Evolutionary conservation across 768 basidiomycete species (phyloP), one percentile per base, ranked within the genome.

Genomic region (Mycena kentingensis): DNA sequence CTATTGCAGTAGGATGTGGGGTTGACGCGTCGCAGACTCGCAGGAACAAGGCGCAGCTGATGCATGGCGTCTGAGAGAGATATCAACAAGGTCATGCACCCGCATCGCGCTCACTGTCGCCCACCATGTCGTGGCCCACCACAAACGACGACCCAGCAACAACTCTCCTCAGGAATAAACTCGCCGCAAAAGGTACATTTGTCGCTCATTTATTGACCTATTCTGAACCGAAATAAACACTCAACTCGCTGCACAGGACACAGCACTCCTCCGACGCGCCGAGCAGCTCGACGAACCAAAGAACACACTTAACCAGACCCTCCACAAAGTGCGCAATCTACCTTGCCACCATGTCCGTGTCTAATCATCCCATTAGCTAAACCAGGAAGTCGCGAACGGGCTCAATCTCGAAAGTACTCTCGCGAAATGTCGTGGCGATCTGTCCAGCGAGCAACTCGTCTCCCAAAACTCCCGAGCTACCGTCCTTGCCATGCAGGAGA

Each of bases 401-500:
- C 64, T 85, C 37, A 69, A 72, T 46, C 73, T 88, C 21, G 85
- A 88, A 61, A 64, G 69, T 1, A 75, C 79, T 26, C 71, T 82
- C 19, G 67, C 67, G 7, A 72, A 73, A 61, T 76, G 73, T 31
- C 74, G 75, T n/a, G 77, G 82, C 37, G 83, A 84, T 21, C 72
- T 87, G 26, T 77, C 75, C 35, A 79, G 77, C 19, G 82, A 85
- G 61, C 77, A 76, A 29, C 65, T 82, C 11, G 65, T 73, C 8
- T 72, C 74, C 4, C 77, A 77, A 52, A 89, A 89, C 60, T 59
- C 75, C 0, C 76, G 80, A 51, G 63, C 73, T 5, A 74, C 83
- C 15, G 68, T 88, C 21, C 64, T 58, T 13, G 65, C 74, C 27
- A 74, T 78, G 3, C 73, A 81, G 45, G 77, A 78, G 54, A 81